phyloP scores from a whole-genome alignment of 805 yeast species.

The Myxozyma geophila region DNA sequence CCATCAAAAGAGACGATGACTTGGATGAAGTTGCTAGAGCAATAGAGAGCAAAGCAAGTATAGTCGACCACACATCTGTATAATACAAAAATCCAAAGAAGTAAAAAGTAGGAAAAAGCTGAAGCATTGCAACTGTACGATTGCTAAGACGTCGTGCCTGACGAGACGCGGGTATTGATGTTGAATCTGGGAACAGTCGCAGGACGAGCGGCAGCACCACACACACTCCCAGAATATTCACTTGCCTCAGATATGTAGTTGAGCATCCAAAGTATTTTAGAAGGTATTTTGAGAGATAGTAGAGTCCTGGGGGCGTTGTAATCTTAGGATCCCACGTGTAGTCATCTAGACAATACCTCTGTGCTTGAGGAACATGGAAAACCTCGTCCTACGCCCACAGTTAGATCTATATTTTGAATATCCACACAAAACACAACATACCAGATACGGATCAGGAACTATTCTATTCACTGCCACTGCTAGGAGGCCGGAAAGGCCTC shows the following conservation, averaged over 20 bases:
- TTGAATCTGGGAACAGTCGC: conserved; percentile 5
- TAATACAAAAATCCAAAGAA: conserved; percentile 80
- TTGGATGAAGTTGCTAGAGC: conserved; percentile 12
- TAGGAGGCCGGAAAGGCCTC: conserved; percentile 11
- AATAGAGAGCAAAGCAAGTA: conserved; percentile 62
- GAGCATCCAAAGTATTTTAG: conserved; percentile 40
- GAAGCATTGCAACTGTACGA: conserved; percentile 14
- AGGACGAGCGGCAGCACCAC: conserved; percentile 53
- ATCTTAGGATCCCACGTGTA: conserved; percentile 88
- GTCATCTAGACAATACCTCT: conserved; percentile 62
- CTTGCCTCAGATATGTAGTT: conserved; percentile 52
- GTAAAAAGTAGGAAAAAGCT: conserved; percentile 68
- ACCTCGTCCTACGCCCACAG: conserved; percentile 71
- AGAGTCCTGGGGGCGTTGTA: conserved; percentile 94
- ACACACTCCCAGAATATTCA: conserved; percentile 71
- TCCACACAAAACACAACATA: conserved; percentile 7
- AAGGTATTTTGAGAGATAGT: conserved; percentile 11
- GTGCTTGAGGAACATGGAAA: conserved; percentile 84
- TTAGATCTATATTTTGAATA: not conserved
- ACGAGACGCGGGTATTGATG: not conserved
- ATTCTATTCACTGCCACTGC: conserved; percentile 3
- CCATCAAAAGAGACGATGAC: not conserved
- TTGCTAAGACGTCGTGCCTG: conserved; percentile 40
- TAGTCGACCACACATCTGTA: conserved; percentile 92
- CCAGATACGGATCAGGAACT: conserved; percentile 39